phyloP scores from a whole-genome alignment of 768 basidiomycete genomes.

The Pulveroboletus sp. region DNA sequence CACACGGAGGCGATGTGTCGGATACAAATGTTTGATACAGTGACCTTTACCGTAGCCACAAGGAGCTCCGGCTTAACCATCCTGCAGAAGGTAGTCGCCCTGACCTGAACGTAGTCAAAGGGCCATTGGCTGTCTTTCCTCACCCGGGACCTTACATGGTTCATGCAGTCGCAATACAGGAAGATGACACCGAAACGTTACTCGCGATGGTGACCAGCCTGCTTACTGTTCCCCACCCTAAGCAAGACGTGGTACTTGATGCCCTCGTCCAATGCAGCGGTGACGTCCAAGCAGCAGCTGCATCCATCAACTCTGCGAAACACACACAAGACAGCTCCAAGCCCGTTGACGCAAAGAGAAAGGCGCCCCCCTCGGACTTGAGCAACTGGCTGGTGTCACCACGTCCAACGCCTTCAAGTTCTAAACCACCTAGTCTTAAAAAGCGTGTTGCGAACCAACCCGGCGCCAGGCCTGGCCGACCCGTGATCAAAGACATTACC shows the following conservation, averaged over 20 bases:
- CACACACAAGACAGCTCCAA: conserved; percentile 11
- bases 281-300: conserved; percentile 49
- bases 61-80: conserved; percentile 10
- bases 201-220: conserved; percentile 65
- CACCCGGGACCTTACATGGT: neutral
- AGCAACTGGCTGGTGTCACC: conserved; percentile 48
- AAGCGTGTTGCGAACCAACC: conserved; percentile 7
- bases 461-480: neutral
- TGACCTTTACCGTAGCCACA: neutral
- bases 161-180: conserved; percentile 17
- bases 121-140: too few species aligned
- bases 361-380: conserved; percentile 41
- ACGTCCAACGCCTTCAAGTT: conserved; percentile 18
- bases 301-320: conserved; percentile 30
- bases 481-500: conserved; percentile 17
- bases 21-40: neutral
- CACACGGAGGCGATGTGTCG: neutral
- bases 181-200: conserved; percentile 59
- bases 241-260: conserved; percentile 48
- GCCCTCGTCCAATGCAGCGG: conserved; percentile 54
- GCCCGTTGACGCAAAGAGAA: conserved; percentile 37
- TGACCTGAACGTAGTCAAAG: too few species aligned
- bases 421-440: conserved; percentile 19
- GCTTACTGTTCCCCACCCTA: conserved; percentile 32
- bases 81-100: neutral